Percentiles rank a stretch among this genome's conserved stretches.
phyloP scores from a whole-genome alignment of 257 asterid genomes.

The Plantago elongata region DNA sequence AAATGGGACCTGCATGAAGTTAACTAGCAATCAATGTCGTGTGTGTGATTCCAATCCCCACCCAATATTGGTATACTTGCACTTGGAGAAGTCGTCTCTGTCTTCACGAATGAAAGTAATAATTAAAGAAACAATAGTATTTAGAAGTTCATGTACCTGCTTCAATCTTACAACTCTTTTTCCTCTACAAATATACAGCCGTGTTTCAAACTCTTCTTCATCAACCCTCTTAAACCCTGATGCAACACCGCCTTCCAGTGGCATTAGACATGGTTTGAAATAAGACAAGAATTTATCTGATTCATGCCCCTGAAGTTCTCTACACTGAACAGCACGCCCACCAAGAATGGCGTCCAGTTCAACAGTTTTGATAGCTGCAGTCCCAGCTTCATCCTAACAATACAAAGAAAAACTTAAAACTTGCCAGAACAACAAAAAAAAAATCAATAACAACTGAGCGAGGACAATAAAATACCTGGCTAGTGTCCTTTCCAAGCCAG shows the following conservation, averaged over 20 bases:
- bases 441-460: conserved; percentile 8
- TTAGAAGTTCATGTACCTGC: conserved; percentile 47
- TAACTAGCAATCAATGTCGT: conserved; percentile 7
- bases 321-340: conserved; percentile 88
- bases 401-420: conserved; percentile 8
- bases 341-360: conserved; percentile 93
- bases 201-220: conserved; percentile 89
- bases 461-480: conserved; percentile 52
- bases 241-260: conserved; percentile 91
- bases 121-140: not conserved
- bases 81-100: conserved; percentile 1
- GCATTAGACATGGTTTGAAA: conserved; percentile 87
- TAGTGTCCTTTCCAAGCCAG: conserved; percentile 98
- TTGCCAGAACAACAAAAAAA: conserved; percentile 6
- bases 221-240: conserved; percentile 82
- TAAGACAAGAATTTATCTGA: conserved; percentile 84
- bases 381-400: conserved; percentile 90
- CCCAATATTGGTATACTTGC: not conserved
- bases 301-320: conserved; percentile 90
- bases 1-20: conserved; percentile 68
- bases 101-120: not conserved
- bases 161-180: conserved; percentile 76
- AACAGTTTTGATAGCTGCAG: conserved; percentile 87
- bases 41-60: not conserved
- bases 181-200: conserved; percentile 75